Evolutionary conservation across 805 yeast species (phyloP).

Genomic region (Osmozyma mogii): DNA sequence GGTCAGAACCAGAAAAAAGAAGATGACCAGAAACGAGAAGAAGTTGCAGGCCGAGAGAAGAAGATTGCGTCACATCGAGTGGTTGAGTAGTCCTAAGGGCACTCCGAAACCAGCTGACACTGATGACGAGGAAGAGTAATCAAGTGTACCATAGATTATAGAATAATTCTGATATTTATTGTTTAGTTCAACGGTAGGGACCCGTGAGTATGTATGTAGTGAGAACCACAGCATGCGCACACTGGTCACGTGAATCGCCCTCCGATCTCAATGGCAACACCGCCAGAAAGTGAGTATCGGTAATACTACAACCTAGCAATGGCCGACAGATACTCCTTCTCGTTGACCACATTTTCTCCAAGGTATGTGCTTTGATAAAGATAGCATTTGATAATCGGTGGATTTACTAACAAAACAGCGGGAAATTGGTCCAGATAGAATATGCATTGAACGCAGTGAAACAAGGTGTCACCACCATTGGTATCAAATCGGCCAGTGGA

Average conservation of each 20-base stretch:
- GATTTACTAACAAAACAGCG: constrained; percentile 51
- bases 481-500: constrained; percentile 91
- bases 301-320: no score
- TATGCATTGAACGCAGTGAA: constrained; percentile 96
- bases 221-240: no score
- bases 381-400: not conserved
- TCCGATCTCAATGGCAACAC: no score
- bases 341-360: constrained; percentile 96
- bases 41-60: constrained; percentile 88
- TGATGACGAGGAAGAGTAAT: constrained; percentile 71
- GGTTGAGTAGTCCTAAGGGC: constrained; percentile 96
- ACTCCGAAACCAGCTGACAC: constrained; percentile 93
- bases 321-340: constrained; percentile 98
- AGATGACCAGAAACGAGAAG: constrained; percentile 94
- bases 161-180: no score
- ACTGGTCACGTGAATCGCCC: no score
- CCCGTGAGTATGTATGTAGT: no score
- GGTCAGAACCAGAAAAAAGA: constrained; percentile 89
- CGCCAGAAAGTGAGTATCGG: no score
- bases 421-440: constrained; percentile 95
- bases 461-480: constrained; percentile 95
- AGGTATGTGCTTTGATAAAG: constrained; percentile 44
- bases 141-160: not conserved
- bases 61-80: constrained; percentile 85
- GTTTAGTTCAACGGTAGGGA: no score